Evolutionary conservation across 805 yeast genomes (phyloP), one percentile per base, ranked within the genome.

Genomic region (Candida schatavii): DNA sequence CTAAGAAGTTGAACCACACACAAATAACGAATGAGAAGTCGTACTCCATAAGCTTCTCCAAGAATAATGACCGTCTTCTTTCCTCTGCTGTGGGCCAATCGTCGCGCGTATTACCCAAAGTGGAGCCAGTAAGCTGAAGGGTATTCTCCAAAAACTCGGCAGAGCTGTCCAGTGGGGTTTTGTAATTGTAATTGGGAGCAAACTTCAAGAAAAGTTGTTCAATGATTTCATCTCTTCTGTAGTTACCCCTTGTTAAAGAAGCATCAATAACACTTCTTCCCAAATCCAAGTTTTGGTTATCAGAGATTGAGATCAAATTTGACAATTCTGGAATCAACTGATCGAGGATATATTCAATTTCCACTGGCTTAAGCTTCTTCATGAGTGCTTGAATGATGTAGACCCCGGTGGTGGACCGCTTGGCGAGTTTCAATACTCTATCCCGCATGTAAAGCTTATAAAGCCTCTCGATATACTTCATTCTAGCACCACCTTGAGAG

Each of bases 81-180:
- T 88, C 96, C 52, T 86, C 93, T 0, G 89, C 85, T 1, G 95
- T 88, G 36, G 96, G 96, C 95, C 95, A 87, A 59, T 88, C 95
- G 50, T 81, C 95, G 48, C 78, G 77, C 2, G 88, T 83, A 61
- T 86, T 85, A 23, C 91, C 93, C 42, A 88, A 65, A 0, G 95
- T 88, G 0, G 95, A 85, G 1, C 77, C 66, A 4, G 81, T 72
- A 47, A 88, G 62, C 51, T 76, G 76, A 39, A 88, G 68, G 19
- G 84, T 75, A 46, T 82, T 83, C 49, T 86, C 95, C 46, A 86
- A 66, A 37, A 87, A 73, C 44, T 74, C 80, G 3, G 68, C 48
- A 56, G 75, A 46, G 37, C 62, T 51, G 44, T 55, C 40, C 13
- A 43, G 28, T 18, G 45, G 48, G 10, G 40, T 43, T 9, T 47